Evolutionary conservation across 495 filamentous ascomycete genomes (phyloP).

Genomic region (Hypoxylon perforatum): DNA sequence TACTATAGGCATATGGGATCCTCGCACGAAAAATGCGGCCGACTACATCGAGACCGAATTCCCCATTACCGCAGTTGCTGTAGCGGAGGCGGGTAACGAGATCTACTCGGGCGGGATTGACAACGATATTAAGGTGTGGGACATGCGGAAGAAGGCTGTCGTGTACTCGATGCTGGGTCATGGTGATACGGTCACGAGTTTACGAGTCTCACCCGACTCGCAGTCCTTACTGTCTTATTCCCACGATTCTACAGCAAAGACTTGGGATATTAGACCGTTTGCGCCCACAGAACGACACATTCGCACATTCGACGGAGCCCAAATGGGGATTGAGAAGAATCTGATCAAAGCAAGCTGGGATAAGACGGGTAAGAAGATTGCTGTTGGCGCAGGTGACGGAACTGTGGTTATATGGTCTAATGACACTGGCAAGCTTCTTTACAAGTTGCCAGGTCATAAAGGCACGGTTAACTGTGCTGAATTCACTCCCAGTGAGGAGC

Average conservation of each 20-base stretch:
- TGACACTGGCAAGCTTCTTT: conserved; percentile 83
- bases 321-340: conserved; percentile 89
- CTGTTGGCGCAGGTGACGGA: conserved; percentile 88
- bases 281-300: conserved; percentile 87
- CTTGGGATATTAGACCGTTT: conserved; percentile 97
- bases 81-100: conserved; percentile 94
- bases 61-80: conserved; percentile 88
- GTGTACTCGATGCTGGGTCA: conserved; percentile 91
- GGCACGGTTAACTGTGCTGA: conserved; percentile 95
- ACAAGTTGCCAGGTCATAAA: conserved; percentile 95
- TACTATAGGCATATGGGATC: conserved; percentile 96
- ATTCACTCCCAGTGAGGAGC: conserved; percentile 83
- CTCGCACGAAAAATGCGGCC: conserved; percentile 86
- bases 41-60: conserved; percentile 92
- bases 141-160: conserved; percentile 88
- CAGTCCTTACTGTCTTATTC: conserved; percentile 91
- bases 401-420: conserved; percentile 91
- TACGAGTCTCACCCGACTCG: conserved; percentile 89
- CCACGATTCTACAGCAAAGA: conserved; percentile 91
- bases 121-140: conserved; percentile 97
- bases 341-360: conserved; percentile 93
- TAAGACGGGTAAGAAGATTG: conserved; percentile 83
- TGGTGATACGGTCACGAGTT: conserved; percentile 89
- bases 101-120: conserved; percentile 96
- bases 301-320: conserved; percentile 88